Percentiles rank a stretch among this genome's conserved stretches.
These are phyloP conservation scores for Boechera divaricarpa DNA, from an alignment of 345 rosid species.

Conservation along the genomic window DNA sequence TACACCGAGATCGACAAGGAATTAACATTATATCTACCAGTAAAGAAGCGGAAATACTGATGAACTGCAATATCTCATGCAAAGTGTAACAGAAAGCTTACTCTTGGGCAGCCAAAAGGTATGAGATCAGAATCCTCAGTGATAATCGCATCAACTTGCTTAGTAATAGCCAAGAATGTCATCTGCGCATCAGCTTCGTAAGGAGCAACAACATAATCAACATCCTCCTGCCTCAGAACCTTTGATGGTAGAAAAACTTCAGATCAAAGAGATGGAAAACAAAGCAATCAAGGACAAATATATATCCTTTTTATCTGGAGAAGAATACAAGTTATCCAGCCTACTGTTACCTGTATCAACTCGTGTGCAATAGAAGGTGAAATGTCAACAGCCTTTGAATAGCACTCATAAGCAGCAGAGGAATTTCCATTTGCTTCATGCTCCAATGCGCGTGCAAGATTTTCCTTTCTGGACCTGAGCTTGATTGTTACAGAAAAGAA, in stretches of 20 bases:
- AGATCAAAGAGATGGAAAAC: slow-evolving; percentile 16
- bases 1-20: background rate
- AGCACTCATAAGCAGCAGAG: slow-evolving; percentile 87
- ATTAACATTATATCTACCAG: background rate
- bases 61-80: slow-evolving; percentile 17
- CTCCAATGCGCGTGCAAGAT: slow-evolving; percentile 82
- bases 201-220: slow-evolving; percentile 85
- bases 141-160: slow-evolving; percentile 86
- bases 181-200: slow-evolving; percentile 99
- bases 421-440: slow-evolving; percentile 83
- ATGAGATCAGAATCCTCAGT: slow-evolving; percentile 99
- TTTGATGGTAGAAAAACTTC: slow-evolving; percentile 44
- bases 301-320: background rate
- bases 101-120: slow-evolving; percentile 97
- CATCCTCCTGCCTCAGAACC: slow-evolving; percentile 79
- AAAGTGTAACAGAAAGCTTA: slow-evolving; percentile 50
- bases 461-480: slow-evolving; percentile 81
- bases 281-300: background rate
- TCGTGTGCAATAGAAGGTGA: slow-evolving; percentile 91
- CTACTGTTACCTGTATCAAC: slow-evolving; percentile 69
- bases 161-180: slow-evolving; percentile 84
- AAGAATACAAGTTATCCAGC: background rate
- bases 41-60: slow-evolving; percentile 14
- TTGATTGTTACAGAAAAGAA: slow-evolving; percentile 14
- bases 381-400: slow-evolving; percentile 93